These are phyloP conservation scores for Circinella umbellata DNA, from an alignment of 371 early-diverging fungal genomes.

Conservation along the genomic window DNA sequence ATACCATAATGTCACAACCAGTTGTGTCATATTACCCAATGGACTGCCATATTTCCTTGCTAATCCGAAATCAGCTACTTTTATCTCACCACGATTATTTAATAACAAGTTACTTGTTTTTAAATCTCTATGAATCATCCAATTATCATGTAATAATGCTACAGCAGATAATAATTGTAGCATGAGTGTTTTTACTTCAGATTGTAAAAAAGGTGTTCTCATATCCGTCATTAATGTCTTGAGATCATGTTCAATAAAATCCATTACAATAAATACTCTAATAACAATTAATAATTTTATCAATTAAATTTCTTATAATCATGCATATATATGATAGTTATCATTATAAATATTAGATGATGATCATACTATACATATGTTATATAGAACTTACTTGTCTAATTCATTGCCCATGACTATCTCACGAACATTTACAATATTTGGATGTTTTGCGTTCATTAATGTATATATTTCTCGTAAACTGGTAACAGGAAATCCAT, in stretches of 20 bases:
- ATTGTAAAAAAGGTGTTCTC: slow-evolving; percentile 78
- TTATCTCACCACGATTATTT: slow-evolving; percentile 83
- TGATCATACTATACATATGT: too few relatives aligned
- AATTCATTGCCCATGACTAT: slow-evolving; percentile 85
- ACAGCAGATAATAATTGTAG: slow-evolving; percentile 86
- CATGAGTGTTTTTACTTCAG: slow-evolving; percentile 94
- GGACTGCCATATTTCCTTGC: slow-evolving; percentile 82
- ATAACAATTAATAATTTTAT: not conserved
- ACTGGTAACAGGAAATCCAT: slow-evolving; percentile 96
- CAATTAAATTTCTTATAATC: not conserved
- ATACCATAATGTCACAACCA: slow-evolving; percentile 95
- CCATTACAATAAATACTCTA: slow-evolving; percentile 97
- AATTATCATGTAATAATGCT: slow-evolving; percentile 90
- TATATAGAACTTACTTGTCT: slow-evolving; percentile 60
- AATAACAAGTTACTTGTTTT: slow-evolving; percentile 96
- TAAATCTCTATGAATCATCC: slow-evolving; percentile 97
- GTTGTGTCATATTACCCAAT: slow-evolving; percentile 74
- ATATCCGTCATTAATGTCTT: slow-evolving; percentile 90
- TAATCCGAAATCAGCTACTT: slow-evolving; percentile 89
- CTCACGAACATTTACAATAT: slow-evolving; percentile 95
- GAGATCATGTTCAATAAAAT: slow-evolving; percentile 95
- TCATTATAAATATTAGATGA: too few relatives aligned
- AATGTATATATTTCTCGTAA: slow-evolving; percentile 93
- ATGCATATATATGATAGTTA: too few relatives aligned
- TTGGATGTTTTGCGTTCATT: slow-evolving; percentile 86